Percentiles rank a stretch among this genome's conserved stretches.
These are phyloP conservation scores for Penicillium cinerascens DNA, from an alignment of 495 filamentous ascomycete species.

Conservation along the genomic window DNA sequence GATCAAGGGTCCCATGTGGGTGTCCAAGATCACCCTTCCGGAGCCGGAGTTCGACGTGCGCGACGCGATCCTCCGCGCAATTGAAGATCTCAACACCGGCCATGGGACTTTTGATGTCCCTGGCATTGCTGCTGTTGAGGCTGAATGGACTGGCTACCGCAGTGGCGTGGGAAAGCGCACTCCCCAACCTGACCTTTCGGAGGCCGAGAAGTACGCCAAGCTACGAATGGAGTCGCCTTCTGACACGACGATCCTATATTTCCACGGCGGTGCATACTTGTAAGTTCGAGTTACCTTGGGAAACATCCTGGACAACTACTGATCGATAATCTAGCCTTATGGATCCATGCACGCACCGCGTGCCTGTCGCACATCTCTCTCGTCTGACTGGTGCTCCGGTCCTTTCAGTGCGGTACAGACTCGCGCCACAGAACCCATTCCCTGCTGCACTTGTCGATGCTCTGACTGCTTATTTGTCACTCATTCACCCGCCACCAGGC, in stretches of 20 bases:
- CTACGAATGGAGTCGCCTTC: constrained; percentile 67
- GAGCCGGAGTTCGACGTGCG: constrained; percentile 55
- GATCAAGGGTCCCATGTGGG: constrained; percentile 78
- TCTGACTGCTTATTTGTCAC: constrained; percentile 74
- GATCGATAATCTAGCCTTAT: constrained; percentile 46
- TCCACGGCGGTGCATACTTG: constrained; percentile 88
- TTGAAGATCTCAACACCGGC: constrained; percentile 57
- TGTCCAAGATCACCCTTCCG: constrained; percentile 62
- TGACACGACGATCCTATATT: constrained; percentile 72
- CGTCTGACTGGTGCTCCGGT: constrained; percentile 55
- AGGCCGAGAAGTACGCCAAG: constrained; percentile 66
- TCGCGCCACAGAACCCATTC: constrained; percentile 82
- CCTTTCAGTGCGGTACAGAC: constrained; percentile 80
- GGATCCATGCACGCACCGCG: constrained; percentile 68
- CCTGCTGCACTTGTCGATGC: constrained; percentile 80
- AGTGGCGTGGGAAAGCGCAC: constrained; percentile 52
- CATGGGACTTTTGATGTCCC: constrained; percentile 51
- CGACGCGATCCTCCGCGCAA: constrained; percentile 56
- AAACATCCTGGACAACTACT: background rate
- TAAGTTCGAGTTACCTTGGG: constrained; percentile 18
- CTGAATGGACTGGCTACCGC: constrained; percentile 84
- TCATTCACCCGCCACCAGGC: constrained; percentile 74
- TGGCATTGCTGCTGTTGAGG: constrained; percentile 58
- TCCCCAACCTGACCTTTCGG: constrained; percentile 55
- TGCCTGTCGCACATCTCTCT: constrained; percentile 42